Percentiles rank a stretch among this genome's conserved stretches.
phyloP scores from a whole-genome alignment of 169 alveolate genomes.

The Babesia bigemina region DNA sequence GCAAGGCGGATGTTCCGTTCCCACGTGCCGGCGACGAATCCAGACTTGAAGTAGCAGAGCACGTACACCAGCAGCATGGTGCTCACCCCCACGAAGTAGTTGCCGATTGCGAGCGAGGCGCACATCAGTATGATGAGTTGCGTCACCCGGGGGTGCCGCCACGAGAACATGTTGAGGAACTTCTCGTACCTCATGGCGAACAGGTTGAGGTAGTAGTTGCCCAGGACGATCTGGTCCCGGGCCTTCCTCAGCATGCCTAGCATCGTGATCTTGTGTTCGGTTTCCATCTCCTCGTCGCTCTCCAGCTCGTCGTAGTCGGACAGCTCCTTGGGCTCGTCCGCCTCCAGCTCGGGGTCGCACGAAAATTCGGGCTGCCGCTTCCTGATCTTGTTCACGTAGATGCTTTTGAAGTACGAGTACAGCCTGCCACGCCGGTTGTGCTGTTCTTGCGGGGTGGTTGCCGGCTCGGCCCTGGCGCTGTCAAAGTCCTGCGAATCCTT shows the following conservation, averaged over 20 bases:
- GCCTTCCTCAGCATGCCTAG: slow-evolving; percentile 64
- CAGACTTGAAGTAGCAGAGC: slow-evolving; percentile 53
- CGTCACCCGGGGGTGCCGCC: slow-evolving; percentile 56
- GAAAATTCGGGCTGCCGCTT: slow-evolving; percentile 24
- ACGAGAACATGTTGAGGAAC: slow-evolving; percentile 65
- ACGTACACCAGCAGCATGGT: slow-evolving; percentile 40
- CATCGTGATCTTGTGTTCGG: slow-evolving; percentile 42
- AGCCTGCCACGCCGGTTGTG: slow-evolving; percentile 1
- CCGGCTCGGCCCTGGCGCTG: no score
- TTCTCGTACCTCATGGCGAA: slow-evolving; percentile 56
- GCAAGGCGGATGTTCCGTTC: slow-evolving; percentile 39
- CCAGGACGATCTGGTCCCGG: slow-evolving; percentile 55
- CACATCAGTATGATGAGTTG: slow-evolving; percentile 37
- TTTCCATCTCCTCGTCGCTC: slow-evolving; percentile 33
- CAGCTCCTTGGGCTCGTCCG: slow-evolving; percentile 15
- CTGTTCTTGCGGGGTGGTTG: not conserved
- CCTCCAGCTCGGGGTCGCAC: not conserved
- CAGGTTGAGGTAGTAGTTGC: slow-evolving; percentile 59
- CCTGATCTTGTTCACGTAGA: slow-evolving; percentile 10
- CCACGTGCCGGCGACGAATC: slow-evolving; percentile 63
- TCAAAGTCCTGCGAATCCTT: no score
- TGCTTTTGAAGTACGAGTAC: slow-evolving; percentile 24
- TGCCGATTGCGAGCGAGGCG: slow-evolving; percentile 15
- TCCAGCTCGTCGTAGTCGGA: slow-evolving; percentile 38
- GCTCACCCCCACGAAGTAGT: slow-evolving; percentile 43